These are phyloP conservation scores for Saccharomycopsis sp. DNA, from an alignment of 805 yeast species.

Conservation along the genomic window DNA sequence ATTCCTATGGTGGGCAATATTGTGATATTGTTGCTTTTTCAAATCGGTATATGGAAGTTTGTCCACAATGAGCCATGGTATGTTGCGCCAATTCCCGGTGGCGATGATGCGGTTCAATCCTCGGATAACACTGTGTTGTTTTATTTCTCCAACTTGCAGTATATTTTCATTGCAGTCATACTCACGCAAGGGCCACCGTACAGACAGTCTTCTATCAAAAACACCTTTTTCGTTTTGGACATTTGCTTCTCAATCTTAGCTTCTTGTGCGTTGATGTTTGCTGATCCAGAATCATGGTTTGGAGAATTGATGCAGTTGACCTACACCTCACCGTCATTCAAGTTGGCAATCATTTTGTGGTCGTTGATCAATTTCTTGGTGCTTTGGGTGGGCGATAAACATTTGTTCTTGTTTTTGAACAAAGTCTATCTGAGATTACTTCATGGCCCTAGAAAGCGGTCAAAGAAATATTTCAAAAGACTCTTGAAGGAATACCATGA, in stretches of 20 bases:
- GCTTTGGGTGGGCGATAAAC: constrained; percentile 38
- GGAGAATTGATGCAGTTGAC: constrained; percentile 76
- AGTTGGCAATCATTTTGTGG: constrained; percentile 37
- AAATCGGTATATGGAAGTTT: constrained; percentile 54
- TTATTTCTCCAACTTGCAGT: constrained; percentile 77
- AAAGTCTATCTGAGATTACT: constrained; percentile 19
- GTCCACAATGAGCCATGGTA: constrained; percentile 67
- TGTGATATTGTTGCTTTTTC: constrained; percentile 52
- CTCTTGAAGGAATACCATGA: constrained; percentile 9
- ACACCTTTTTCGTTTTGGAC: constrained; percentile 62
- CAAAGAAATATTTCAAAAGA: constrained; percentile 20
- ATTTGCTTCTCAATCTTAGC: constrained; percentile 40
- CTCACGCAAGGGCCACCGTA: constrained; percentile 91
- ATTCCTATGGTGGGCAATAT: constrained; percentile 79
- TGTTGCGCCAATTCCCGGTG: constrained; percentile 68
- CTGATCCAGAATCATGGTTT: constrained; percentile 41
- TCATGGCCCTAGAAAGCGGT: constrained; percentile 11
- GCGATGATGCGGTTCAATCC: constrained; percentile 70
- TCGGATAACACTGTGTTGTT: constrained; percentile 87
- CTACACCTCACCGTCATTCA: constrained; percentile 41
- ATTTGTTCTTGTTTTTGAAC: constrained; percentile 35
- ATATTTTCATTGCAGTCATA: constrained; percentile 74
- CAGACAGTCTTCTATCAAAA: constrained; percentile 62
- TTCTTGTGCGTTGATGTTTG: constrained; percentile 46
- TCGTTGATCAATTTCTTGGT: constrained; percentile 42